Percentiles rank a stretch among this genome's conserved stretches.
These are phyloP conservation scores for Alternaria atra DNA, from an alignment of 2,329 filamentous ascomycete species.

Conservation along the genomic window DNA sequence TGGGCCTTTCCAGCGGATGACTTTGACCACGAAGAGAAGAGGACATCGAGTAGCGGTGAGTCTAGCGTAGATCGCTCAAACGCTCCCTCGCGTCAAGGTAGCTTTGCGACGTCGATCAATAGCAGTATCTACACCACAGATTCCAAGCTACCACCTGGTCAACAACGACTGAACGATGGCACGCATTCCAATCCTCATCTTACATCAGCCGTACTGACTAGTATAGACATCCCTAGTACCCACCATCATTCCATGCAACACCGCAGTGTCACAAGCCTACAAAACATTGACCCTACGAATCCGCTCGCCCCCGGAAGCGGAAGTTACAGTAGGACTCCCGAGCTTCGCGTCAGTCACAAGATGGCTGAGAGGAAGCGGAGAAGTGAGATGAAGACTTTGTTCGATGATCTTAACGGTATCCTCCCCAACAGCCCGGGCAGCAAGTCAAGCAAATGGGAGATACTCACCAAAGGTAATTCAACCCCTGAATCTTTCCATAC, in stretches of 20 bases:
- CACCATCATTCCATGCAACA: slow-evolving; percentile 83
- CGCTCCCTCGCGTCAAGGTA: slow-evolving; percentile 74
- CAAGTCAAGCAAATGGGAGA: slow-evolving; percentile 91
- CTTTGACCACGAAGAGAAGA: slow-evolving; percentile 63
- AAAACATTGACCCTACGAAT: slow-evolving; percentile 66
- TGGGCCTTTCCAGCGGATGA: slow-evolving; percentile 82
- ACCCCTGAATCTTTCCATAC: background rate
- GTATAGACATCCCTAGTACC: slow-evolving; percentile 55
- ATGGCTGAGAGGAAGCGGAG: slow-evolving; percentile 83
- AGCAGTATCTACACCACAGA: slow-evolving; percentile 82
- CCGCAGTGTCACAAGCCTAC: slow-evolving; percentile 72
- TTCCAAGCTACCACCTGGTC: slow-evolving; percentile 74
- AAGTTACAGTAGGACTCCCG: slow-evolving; percentile 83
- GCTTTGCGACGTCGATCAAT: slow-evolving; percentile 78
- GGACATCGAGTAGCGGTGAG: slow-evolving; percentile 59
- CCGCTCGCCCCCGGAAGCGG: slow-evolving; percentile 64
- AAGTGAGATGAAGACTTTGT: slow-evolving; percentile 88
- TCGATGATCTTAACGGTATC: slow-evolving; percentile 79
- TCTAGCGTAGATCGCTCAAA: slow-evolving; percentile 61
- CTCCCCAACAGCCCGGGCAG: slow-evolving; percentile 83
- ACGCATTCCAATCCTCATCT: slow-evolving; percentile 30
- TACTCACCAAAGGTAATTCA: slow-evolving; percentile 79
- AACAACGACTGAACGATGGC: slow-evolving; percentile 75
- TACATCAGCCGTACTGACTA: slow-evolving; percentile 32
- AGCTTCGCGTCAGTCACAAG: slow-evolving; percentile 84